Evolutionary conservation across 2,329 filamentous ascomycete genomes (phyloP).

Genomic region (Penicillium sp.): DNA sequence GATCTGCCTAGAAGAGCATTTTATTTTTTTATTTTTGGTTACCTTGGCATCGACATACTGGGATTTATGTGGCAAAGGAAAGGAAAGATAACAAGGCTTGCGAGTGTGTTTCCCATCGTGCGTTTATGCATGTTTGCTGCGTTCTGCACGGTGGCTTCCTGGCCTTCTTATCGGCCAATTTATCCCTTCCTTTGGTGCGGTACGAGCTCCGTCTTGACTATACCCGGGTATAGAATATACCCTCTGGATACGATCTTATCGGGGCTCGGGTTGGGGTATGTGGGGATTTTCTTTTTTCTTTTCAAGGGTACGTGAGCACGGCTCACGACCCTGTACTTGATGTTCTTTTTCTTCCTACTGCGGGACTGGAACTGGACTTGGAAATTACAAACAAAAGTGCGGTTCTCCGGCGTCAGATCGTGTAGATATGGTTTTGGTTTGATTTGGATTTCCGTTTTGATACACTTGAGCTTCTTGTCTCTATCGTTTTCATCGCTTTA

Average conservation of each 20-base stretch:
- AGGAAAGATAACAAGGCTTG: neutral
- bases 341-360: conserved; percentile 13
- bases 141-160: conserved; percentile 18
- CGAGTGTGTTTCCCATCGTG: conserved; percentile 3
- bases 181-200: conserved; percentile 1
- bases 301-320: neutral
- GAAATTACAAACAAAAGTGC: conserved; percentile 25
- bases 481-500: neutral
- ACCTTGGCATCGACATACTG: conserved; percentile 6
- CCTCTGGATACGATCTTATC: neutral
- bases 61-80: conserved; percentile 1
- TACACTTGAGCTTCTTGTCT: conserved; percentile 9
- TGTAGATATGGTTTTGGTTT: conserved; percentile 30
- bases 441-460: conserved; percentile 16
- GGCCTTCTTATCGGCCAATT: conserved; percentile 37
- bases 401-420: conserved; percentile 24
- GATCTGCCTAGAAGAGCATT: conserved; percentile 18
- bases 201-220: neutral
- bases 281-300: neutral
- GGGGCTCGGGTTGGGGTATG: neutral
- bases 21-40: conserved; percentile 5
- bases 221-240: neutral
- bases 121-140: conserved; percentile 12
- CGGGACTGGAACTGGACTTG: conserved; percentile 17
- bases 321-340: neutral